Evolutionary conservation across 495 filamentous ascomycete species (phyloP), one percentile per base, ranked within the genome.

Genomic region (Aspergillus nidulans): DNA sequence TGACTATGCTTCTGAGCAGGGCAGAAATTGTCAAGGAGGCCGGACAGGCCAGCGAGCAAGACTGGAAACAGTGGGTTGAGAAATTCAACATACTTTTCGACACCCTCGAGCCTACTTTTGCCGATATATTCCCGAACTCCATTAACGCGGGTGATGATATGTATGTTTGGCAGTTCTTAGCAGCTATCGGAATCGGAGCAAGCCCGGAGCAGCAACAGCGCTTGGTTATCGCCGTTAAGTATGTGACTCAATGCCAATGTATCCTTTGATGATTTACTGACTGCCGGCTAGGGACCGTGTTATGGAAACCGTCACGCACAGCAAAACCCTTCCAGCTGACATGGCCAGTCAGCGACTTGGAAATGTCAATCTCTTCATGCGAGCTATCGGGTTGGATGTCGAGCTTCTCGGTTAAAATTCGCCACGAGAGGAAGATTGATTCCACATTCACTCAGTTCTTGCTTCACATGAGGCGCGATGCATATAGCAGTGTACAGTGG

Each of bases 301-400:
- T 50, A 95, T 97, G 91, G 94, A 96, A 65, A 97, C 94, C 3
- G 87, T 97, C 7, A 72, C 77, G 34, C 83, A 95, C 28, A 85
- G 88, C 64, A 96, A 94, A 76, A 90, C 88, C 2, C 82, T 97
- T 13, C 94, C 95, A 12, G 77, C 84, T 16, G 90, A 94, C 39
- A 85, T 96, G 82, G 82, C 86, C 16, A 84, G 81, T 61, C 81
- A 86, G 65, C 85, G 91, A 52, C 77, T 95, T 43, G 85, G 85
- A 53, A 92, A 96, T 65, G 95, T 98, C 60, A 97, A 98, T 70
- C 74, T 98, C 25, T 98, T 98, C 69, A 97, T 98, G 92, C 84
- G 90, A 58, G 94, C 92, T 49, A 97, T 98, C 69, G 95, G 94
- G 4, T 78, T 98, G 61, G 95, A 97, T 76, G 94, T 98, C 30